Base-by-base conservation (phyloP, 768 basidiomycete species). In the Leccinum fibrillosum region DNA sequence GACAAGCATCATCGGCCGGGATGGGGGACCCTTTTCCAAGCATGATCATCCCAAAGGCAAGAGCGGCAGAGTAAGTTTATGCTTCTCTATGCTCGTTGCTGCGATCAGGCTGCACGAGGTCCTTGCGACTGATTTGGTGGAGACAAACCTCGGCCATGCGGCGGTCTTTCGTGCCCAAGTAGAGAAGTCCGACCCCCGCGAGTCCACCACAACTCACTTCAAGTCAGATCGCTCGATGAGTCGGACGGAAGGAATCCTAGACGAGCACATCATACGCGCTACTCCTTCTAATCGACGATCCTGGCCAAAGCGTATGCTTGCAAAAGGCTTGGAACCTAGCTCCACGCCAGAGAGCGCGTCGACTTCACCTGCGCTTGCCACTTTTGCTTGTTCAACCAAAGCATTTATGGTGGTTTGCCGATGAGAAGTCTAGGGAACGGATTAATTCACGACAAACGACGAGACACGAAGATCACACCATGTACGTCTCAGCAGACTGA, bases 1-100 rank as follows among this genome's bases (percentile, higher is more conserved):
- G 74, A 50, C 91, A 76, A 11, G 79, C 77, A 57, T 86, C 72
- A 62, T 97, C 95, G 1, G 91, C 91, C 2, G 90, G 89, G 34
- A 88, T 86, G 8, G 80, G 78, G 0, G 84, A 80, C 2, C 97
- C 95, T 64, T 86, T 87, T 6, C 92, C 95, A 15, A 98, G 82
- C 89, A 98, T 96, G 72, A 96, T 89, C 86, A 97, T 90, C 5
- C 97, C 97, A 67, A 97, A 97, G 1, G 92, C 88, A 30, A 97
- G 81, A 9, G 92, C 92, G 3, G 93, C 86, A 2, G 92, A 83
- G 62, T 92, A 88, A 0, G 94, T 90, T 68, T 98, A 98, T 1
- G 94, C 88, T 68, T 98, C 97, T 39, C 92, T 85, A 69, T 94
- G 87, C 62, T 95, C 93, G 62, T 88, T 89, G 66, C 86, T 92